Conservation (phyloP, 176 grass and related monocot species). For the Saccharum officinarum region DNA sequence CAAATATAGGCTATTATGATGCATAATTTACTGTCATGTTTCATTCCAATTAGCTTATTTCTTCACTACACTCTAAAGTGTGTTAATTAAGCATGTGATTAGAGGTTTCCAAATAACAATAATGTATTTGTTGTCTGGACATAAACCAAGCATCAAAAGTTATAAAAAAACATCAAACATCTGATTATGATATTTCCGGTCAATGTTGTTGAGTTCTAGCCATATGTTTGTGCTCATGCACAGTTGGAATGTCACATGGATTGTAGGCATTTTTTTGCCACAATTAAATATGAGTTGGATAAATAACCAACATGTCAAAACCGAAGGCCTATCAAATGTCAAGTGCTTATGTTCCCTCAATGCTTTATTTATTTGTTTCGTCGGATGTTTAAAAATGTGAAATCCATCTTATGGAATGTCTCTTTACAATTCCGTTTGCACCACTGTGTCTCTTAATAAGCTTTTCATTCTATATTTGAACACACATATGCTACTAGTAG, state of each 20-base stretch:
- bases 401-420: too few species aligned
- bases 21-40: neutral
- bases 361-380: too few species aligned
- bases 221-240: neutral
- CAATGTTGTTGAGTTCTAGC: neutral
- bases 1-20: neutral
- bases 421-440: too few species aligned
- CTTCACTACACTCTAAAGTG: neutral
- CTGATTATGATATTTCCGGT: neutral
- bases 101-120: neutral
- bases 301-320: too few species aligned
- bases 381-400: too few species aligned
- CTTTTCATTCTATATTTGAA: too few species aligned
- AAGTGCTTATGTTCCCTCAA: too few species aligned
- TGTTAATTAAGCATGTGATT: neutral
- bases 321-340: too few species aligned
- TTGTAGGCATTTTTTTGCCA: too few species aligned
- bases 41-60: conserved; percentile 4
- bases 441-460: too few species aligned
- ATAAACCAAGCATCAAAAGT: conserved; percentile 14
- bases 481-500: too few species aligned
- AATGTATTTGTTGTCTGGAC: neutral
- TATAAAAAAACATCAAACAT: conserved; percentile 4
- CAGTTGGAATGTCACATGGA: neutral
- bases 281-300: too few species aligned